phyloP scores from a whole-genome alignment of 1,139 yeast species.

The Diutina ranongensis region DNA sequence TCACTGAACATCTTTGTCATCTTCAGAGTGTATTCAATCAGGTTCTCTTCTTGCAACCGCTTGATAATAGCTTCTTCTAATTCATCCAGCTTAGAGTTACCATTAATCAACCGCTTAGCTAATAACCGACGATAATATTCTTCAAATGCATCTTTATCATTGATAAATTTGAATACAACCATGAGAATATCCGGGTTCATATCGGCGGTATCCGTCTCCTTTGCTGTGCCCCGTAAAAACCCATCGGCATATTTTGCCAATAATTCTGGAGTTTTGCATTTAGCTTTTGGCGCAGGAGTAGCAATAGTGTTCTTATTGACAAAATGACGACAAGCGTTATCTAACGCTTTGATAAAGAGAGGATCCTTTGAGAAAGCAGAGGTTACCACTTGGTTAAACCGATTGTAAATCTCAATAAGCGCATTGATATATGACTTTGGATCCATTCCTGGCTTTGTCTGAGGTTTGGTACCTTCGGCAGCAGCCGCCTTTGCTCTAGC shows the following conservation, averaged over 20 bases:
- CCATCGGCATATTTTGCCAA: constrained; percentile 85
- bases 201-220: constrained; percentile 56
- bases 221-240: constrained; percentile 62
- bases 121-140: constrained; percentile 81
- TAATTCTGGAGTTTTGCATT: constrained; percentile 74
- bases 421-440: constrained; percentile 77
- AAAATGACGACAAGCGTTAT: constrained; percentile 76
- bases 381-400: constrained; percentile 57
- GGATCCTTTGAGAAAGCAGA: constrained; percentile 66
- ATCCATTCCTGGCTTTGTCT: constrained; percentile 28
- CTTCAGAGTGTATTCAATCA: constrained; percentile 85
- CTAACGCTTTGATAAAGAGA: constrained; percentile 77
- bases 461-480: constrained; percentile 9
- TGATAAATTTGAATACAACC: constrained; percentile 78
- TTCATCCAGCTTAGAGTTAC: constrained; percentile 71
- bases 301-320: constrained; percentile 82
- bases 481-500: constrained; percentile 10
- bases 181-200: constrained; percentile 79
- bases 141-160: constrained; percentile 93
- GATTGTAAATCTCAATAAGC: constrained; percentile 55
- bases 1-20: constrained; percentile 96
- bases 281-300: constrained; percentile 37
- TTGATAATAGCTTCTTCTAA: constrained; percentile 83
- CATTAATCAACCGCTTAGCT: constrained; percentile 81
- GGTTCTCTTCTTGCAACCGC: constrained; percentile 80